Evolutionary conservation across 768 basidiomycete genomes (phyloP), one percentile per base, ranked within the genome.

Genomic region (Termitomyces sp.): DNA sequence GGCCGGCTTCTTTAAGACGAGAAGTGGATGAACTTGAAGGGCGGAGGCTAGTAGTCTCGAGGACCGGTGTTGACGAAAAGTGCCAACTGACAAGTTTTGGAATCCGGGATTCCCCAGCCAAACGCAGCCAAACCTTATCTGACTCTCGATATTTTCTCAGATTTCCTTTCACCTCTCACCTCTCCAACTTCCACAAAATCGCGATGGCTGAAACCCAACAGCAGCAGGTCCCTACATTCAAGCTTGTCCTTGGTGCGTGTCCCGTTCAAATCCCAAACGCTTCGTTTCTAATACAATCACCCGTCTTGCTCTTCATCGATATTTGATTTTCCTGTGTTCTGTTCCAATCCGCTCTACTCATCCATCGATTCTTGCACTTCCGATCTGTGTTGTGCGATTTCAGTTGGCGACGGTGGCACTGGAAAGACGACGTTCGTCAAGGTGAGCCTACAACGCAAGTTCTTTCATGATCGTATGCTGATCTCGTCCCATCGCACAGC

Each of bases 371-470:
- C 12, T 38, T 54, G 36, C n/a, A 50, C 56, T 20, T 55, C 57
- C 65, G 62, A 70, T 69, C 60, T 67, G 67, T 49, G 51, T 58
- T 63, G 68, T 66, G 61, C 65, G 60, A 50, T 49, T 64, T 60
- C 69, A 95, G 94, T 96, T 67, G 95, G 95, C 67, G 95, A 98
- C 71, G 95, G 95, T 72, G 96, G 96, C 70, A 97, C 96, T 60
- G 96, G 94, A 67, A 96, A 98, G 82, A 98, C 96, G 61, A 98
- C 95, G 56, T 98, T 97, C 76, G 95, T 98, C 81, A 98, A 98
- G 87, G 93, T 94, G 68, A 67, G 77, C 72, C 59, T 51, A 45
- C 55, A 38, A 65, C 61, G 58, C 67, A 66, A 64, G 54, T 50
- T 62, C 42, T 53, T 66, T 66, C 68, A 63, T 68, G 81, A 88